These are phyloP conservation scores for Rhododendron simsii DNA, from an alignment of 148 eudicot genomes.

Conservation along the genomic window DNA sequence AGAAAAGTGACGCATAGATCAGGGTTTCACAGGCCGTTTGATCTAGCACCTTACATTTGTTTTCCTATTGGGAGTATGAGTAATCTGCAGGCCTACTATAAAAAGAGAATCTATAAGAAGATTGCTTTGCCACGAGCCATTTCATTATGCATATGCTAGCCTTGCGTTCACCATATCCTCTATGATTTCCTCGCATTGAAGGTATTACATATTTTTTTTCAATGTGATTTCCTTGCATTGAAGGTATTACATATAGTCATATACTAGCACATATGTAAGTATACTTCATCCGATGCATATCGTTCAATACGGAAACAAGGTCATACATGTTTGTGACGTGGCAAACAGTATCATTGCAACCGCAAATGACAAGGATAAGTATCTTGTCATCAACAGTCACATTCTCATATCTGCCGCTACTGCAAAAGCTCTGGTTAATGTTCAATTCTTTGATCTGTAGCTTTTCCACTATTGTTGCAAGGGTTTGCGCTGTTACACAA, in stretches of 20 bases:
- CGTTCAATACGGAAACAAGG: neutral
- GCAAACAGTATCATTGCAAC: conserved; percentile 43
- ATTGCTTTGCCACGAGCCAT: neutral
- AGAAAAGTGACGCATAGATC: neutral
- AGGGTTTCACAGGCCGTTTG: neutral
- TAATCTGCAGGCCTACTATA: neutral
- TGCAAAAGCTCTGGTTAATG: conserved; percentile 41
- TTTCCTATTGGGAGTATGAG: neutral
- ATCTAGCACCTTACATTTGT: neutral
- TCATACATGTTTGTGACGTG: conserved; percentile 58
- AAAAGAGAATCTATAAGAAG: neutral
- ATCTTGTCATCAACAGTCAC: neutral
- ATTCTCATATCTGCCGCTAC: conserved; percentile 29
- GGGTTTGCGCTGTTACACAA: conserved; percentile 39
- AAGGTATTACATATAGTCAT: neutral
- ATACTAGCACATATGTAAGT: neutral
- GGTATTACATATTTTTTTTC: neutral
- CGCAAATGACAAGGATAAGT: conserved; percentile 40
- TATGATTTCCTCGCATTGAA: neutral
- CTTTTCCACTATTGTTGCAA: conserved; percentile 31
- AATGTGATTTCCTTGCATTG: neutral
- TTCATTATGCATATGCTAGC: neutral
- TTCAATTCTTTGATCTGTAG: conserved; percentile 36
- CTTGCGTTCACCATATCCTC: neutral
- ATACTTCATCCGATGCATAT: neutral